Evolutionary conservation across 768 basidiomycete species (phyloP), one percentile per base, ranked within the genome.

Genomic region (Boletus vermiculosoides): DNA sequence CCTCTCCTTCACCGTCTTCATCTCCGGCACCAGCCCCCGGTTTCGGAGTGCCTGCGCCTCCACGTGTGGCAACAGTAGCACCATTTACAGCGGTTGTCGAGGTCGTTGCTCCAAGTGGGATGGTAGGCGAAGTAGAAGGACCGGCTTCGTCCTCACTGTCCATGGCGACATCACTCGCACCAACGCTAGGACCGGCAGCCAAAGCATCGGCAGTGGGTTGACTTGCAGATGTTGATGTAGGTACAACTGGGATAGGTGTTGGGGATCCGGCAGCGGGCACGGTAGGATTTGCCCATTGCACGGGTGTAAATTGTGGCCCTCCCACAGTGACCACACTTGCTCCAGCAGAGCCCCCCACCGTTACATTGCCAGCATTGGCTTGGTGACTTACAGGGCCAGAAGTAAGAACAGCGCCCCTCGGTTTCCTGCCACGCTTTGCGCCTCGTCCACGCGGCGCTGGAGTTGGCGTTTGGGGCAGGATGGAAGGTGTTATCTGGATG

Each of bases 1-100:
- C 90, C 49, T 92, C 90, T 11, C 81, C 88, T 55, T 87, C 90
- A 0, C 73, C 88, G n/a, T 87, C 81, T 47, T 80, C 81, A 34
- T 78, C 66, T 39, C 56, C 69, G 10, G 46, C 59, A 18, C 50
- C 47, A 1, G 58, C 22, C 1, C 56, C 66, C 30, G 34, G 25
- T 42, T 66, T 73, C 22, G 52, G 45, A 45, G 39, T 12, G 20
- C 57, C 61, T 23, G 40, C 40, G 2, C 22, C 34, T 13, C 34
- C 34, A 3, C 44, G 49, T 4, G 49, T 33, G 11, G 30, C 48
- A 41, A 8, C 31, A 6, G 45, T 30, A 8, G 45, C 47, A 40
- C 16, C 15, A 10, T 22, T 53, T 18, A 25, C 36, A 40, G 8
- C 31, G 10, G n/a, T 12, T 4, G 39, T 36, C 25, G 40, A 13